Percentiles rank a stretch among this genome's conserved stretches.
These are phyloP conservation scores for Labyrinthula sp. DNA, from an alignment of 352 stramenopile species.

Conservation along the genomic window DNA sequence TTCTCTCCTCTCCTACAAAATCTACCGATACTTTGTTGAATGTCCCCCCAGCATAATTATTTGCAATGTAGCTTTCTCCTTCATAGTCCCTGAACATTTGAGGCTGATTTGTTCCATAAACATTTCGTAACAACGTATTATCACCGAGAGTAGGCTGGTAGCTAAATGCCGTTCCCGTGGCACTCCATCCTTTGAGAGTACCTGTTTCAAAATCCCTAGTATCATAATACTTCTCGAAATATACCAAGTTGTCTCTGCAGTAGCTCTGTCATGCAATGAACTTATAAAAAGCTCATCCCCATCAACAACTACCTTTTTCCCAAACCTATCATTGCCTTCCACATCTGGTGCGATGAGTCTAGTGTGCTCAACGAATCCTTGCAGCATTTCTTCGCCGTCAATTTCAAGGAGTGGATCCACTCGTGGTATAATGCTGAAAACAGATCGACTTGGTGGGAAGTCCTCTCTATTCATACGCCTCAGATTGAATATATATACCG, in stretches of 20 bases:
- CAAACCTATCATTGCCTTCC: constrained; percentile 52
- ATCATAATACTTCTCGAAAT: too few relatives aligned
- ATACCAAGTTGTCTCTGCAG: constrained; percentile 72
- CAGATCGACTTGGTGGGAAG: too few relatives aligned
- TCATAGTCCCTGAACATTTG: constrained; percentile 24
- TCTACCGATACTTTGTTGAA: constrained; percentile 14
- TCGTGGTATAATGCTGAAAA: too few relatives aligned
- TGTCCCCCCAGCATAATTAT: constrained; percentile 7
- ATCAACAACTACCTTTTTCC: constrained; percentile 46
- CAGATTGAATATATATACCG: not conserved
- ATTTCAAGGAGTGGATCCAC: too few relatives aligned
- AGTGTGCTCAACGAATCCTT: constrained; percentile 43
- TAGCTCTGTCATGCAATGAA: constrained; percentile 43
- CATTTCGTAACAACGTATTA: constrained; percentile 58
- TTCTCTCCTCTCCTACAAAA: constrained; percentile 7
- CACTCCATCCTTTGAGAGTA: constrained; percentile 69
- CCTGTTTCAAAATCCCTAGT: constrained; percentile 92
- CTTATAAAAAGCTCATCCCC: constrained; percentile 52
- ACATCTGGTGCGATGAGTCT: constrained; percentile 44
- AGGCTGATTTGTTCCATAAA: constrained; percentile 39
- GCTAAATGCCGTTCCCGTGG: constrained; percentile 70
- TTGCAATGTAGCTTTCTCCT: constrained; percentile 22
- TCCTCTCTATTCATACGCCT: constrained; percentile 4
- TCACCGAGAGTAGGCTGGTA: constrained; percentile 79
- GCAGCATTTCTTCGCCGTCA: too few relatives aligned